Percentiles rank a stretch among this genome's conserved stretches.
Evolutionary conservation across 345 rosid genomes (phyloP).

Genomic region (Acer saccharum): DNA sequence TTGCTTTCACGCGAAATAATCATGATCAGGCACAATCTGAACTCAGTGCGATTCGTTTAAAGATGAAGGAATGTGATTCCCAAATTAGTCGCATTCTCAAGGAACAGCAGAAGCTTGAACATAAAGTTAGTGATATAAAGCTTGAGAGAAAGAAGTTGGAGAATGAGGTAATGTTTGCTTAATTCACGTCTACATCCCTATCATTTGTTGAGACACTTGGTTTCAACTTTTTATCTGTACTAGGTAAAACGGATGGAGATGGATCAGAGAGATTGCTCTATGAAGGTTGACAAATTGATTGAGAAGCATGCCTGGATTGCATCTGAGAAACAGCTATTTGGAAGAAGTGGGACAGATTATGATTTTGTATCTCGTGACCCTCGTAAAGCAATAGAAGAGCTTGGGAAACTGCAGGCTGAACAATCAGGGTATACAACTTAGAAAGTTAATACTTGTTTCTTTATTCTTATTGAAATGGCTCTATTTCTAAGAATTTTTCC

Average conservation of each 20-base stretch:
- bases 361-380: conserved; percentile 82
- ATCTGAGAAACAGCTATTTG: conserved; percentile 91
- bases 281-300: conserved; percentile 77
- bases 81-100: conserved; percentile 67
- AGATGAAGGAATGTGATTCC: conserved; percentile 93
- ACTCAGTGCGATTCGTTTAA: conserved; percentile 63
- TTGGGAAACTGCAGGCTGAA: conserved; percentile 80
- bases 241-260: conserved; percentile 79
- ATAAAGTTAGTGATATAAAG: conserved; percentile 66
- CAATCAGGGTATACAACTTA: conserved; percentile 68
- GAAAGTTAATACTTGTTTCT: conserved; percentile 13
- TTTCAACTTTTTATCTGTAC: not conserved
- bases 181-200: not conserved
- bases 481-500: not conserved
- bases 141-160: conserved; percentile 93
- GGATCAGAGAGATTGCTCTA: conserved; percentile 86
- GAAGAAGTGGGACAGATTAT: conserved; percentile 94
- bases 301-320: conserved; percentile 97
- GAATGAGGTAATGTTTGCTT: conserved; percentile 71
- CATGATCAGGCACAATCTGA: conserved; percentile 68
- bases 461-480: not conserved
- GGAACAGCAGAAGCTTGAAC: conserved; percentile 76
- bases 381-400: conserved; percentile 71
- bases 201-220: conserved; percentile 11
- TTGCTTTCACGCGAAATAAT: conserved; percentile 48